Conservation (phyloP, 345 rosid species). For the Populus euphratica region DNA sequence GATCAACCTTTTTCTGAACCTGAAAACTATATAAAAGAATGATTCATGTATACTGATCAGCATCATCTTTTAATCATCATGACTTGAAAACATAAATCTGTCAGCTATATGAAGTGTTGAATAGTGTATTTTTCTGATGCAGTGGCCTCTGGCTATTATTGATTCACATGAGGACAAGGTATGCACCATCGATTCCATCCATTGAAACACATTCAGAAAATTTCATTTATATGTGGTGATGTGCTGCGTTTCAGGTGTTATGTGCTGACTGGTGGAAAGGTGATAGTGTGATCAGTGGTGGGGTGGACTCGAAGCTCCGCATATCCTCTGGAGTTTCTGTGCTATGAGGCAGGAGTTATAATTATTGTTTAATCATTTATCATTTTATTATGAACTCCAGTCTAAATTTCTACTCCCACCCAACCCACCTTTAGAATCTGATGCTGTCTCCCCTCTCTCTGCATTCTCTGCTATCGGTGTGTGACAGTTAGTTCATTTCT, state of each 20-base stretch:
- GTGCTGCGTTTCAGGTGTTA: conserved; percentile 52
- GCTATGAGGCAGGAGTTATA: conserved; percentile 41
- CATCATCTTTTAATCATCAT: background rate
- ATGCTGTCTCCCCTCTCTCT: background rate
- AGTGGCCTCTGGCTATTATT: conserved; percentile 90
- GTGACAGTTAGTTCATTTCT: background rate
- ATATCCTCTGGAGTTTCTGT: conserved; percentile 60
- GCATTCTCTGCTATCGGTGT: background rate
- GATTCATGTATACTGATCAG: background rate
- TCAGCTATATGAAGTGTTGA: background rate
- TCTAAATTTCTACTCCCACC: background rate
- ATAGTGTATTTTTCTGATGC: conserved; percentile 36
- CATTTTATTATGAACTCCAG: background rate
- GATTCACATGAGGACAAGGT: conserved; percentile 87
- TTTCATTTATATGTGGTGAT: background rate
- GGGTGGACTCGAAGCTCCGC: conserved; percentile 74
- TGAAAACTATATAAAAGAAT: background rate
- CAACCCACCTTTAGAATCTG: background rate
- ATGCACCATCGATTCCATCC: conserved; percentile 4
- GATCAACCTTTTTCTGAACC: background rate
- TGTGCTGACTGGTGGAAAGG: conserved; percentile 98
- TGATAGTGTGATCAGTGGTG: conserved; percentile 78
- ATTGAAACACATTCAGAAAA: background rate
- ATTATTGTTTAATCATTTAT: background rate
- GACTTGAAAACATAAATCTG: background rate